These are phyloP conservation scores for Verticillium tricorpus DNA, from an alignment of 2,329 filamentous ascomycete genomes.

Conservation along the genomic window DNA sequence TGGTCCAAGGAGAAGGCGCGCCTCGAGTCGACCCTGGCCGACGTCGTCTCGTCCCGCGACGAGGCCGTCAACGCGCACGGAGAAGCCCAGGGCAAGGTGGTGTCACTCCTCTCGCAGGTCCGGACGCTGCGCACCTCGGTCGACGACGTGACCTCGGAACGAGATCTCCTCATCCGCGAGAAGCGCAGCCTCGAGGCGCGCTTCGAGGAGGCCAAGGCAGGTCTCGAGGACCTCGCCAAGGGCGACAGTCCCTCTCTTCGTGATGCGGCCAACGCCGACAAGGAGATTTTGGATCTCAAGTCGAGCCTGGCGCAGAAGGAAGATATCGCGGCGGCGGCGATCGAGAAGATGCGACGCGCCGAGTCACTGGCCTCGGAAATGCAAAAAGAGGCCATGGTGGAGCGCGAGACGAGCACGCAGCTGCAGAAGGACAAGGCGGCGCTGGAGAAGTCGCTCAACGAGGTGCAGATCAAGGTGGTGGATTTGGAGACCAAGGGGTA, in stretches of 20 bases:
- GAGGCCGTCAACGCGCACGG: constrained; percentile 92
- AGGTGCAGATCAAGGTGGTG: constrained; percentile 82
- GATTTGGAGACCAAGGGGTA: constrained; percentile 97
- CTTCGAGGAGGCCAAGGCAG: constrained; percentile 80
- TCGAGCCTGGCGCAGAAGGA: constrained; percentile 86
- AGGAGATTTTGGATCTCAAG: constrained; percentile 85
- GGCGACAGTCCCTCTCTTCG: constrained; percentile 84
- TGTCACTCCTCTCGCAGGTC: constrained; percentile 85
- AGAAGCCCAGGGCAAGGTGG: constrained; percentile 89
- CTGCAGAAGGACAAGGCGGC: constrained; percentile 86
- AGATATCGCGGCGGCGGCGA: constrained; percentile 83
- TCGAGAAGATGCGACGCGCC: constrained; percentile 95
- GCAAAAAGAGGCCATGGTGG: constrained; percentile 84
- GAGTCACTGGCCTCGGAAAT: constrained; percentile 84
- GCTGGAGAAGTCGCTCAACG: constrained; percentile 85
- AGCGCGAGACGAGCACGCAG: constrained; percentile 76
- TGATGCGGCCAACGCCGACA: constrained; percentile 83
- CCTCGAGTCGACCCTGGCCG: constrained; percentile 82
- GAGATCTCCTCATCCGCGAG: constrained; percentile 79
- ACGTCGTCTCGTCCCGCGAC: constrained; percentile 85
- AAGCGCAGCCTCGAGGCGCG: constrained; percentile 85
- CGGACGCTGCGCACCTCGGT: constrained; percentile 76
- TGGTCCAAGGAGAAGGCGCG: constrained; percentile 98
- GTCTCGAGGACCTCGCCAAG: constrained; percentile 80
- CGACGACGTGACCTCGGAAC: constrained; percentile 81